phyloP scores from a whole-genome alignment of 495 filamentous ascomycete species.

The Trichoderma gamsii region DNA sequence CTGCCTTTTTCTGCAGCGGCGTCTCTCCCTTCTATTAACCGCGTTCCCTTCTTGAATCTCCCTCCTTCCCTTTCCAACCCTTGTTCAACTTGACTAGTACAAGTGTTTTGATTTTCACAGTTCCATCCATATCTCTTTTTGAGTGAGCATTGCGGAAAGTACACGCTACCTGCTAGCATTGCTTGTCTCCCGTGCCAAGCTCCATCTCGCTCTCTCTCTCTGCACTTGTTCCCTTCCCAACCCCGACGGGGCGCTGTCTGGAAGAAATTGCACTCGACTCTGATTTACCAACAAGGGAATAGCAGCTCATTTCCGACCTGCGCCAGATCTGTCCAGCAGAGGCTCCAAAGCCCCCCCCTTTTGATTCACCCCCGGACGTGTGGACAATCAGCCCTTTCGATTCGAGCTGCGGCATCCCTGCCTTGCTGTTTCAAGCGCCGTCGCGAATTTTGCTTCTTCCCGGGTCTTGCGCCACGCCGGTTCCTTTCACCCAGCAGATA shows the following conservation, averaged over 20 bases:
- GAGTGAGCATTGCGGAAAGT: background rate
- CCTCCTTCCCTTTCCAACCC: background rate
- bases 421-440: conserved; percentile 11
- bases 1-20: background rate
- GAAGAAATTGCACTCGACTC: conserved; percentile 3
- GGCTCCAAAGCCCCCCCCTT: conserved; percentile 10
- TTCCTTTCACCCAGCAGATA: background rate
- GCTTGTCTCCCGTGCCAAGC: background rate
- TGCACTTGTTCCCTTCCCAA: background rate
- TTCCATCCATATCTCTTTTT: background rate
- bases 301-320: conserved; percentile 11
- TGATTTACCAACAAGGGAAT: conserved; percentile 1
- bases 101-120: too few relatives aligned
- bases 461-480: background rate
- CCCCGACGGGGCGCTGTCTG: background rate
- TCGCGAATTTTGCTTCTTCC: background rate
- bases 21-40: background rate
- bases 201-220: background rate
- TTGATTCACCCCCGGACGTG: conserved; percentile 12
- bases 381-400: conserved; percentile 13
- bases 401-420: conserved; percentile 8
- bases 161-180: too few relatives aligned
- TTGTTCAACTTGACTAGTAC: background rate
- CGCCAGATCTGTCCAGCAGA: background rate
- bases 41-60: background rate